Evolutionary conservation across 768 basidiomycete genomes (phyloP).

Genomic region (Strobilomyces dryophilus): DNA sequence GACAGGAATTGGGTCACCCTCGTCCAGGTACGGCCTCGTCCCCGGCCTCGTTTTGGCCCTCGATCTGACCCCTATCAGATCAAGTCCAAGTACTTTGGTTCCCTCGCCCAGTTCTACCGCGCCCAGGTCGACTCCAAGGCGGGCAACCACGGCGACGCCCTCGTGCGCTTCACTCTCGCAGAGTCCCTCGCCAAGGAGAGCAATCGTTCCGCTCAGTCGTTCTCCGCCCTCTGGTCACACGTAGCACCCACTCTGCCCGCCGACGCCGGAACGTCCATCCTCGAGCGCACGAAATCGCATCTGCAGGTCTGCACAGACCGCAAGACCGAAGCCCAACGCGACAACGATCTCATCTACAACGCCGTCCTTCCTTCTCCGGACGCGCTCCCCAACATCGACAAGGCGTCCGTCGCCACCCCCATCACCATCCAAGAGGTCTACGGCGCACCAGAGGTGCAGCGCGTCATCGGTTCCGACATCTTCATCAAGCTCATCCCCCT

Average conservation of each 20-base stretch:
- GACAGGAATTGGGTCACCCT: conserved; percentile 92
- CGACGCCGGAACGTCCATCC: conserved; percentile 76
- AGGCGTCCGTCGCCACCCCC: conserved; percentile 73
- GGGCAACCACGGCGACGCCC: conserved; percentile 81
- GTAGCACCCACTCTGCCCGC: conserved; percentile 80
- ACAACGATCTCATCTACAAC: conserved; percentile 98
- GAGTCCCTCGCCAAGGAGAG: conserved; percentile 85
- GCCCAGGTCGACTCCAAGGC: conserved; percentile 71
- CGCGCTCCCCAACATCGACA: conserved; percentile 77
- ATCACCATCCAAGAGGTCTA: conserved; percentile 96
- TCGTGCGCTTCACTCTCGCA: conserved; percentile 74
- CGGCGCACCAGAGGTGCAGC: conserved; percentile 84
- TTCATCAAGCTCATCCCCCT: conserved; percentile 86
- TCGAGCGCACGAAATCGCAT: conserved; percentile 82
- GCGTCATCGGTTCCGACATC: conserved; percentile 89
- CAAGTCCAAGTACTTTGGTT: conserved; percentile 87
- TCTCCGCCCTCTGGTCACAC: conserved; percentile 68
- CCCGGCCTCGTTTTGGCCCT: background rate
- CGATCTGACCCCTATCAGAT: conserved; percentile 44
- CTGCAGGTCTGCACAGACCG: conserved; percentile 72
- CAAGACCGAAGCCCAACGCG: conserved; percentile 70
- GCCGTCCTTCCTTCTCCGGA: conserved; percentile 79
- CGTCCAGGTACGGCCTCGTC: conserved; percentile 54
- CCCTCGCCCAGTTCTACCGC: conserved; percentile 84
- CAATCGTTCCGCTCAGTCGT: conserved; percentile 58